Conservation (phyloP, 371 early-diverging fungal genomes). For the Mucor velutinosus region DNA sequence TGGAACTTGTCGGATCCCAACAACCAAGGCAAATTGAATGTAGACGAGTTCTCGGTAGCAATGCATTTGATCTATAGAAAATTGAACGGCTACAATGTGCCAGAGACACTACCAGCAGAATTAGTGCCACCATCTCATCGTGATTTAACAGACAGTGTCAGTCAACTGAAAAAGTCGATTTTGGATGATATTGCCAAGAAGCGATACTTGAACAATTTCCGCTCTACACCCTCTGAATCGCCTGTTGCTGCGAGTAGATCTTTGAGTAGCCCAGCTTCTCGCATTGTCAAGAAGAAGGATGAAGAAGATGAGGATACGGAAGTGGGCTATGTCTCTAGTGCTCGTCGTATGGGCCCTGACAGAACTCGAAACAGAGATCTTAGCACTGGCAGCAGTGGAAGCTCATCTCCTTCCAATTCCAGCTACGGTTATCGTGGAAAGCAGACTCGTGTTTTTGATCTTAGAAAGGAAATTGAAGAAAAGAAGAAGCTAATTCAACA, state of each 20-base stretch:
- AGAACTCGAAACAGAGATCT: conserved; percentile 47
- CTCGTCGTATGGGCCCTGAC: conserved; percentile 58
- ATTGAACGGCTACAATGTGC: conserved; percentile 78
- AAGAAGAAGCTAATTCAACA: conserved; percentile 39
- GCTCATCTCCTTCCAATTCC: conserved; percentile 28
- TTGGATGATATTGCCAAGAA: conserved; percentile 53
- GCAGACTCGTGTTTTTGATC: conserved; percentile 52
- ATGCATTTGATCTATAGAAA: conserved; percentile 91
- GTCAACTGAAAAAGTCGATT: conserved; percentile 56
- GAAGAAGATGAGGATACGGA: conserved; percentile 34
- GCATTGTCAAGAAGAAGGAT: conserved; percentile 10
- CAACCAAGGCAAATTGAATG: conserved; percentile 83
- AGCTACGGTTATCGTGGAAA: conserved; percentile 53
- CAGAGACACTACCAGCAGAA: conserved; percentile 76
- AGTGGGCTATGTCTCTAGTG: conserved; percentile 64
- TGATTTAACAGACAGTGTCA: conserved; percentile 61
- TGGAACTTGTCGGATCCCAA: conserved; percentile 89
- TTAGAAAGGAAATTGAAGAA: conserved; percentile 61
- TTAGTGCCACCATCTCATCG: conserved; percentile 81
- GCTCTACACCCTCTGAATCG: conserved; percentile 34
- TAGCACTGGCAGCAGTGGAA: conserved; percentile 1
- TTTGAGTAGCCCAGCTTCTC: conserved; percentile 29
- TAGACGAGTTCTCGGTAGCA: conserved; percentile 92
- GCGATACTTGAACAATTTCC: conserved; percentile 39
- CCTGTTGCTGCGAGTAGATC: background rate